Base-by-base conservation (phyloP, 495 filamentous ascomycete genomes). In the Podospora pseudoanserina region DNA sequence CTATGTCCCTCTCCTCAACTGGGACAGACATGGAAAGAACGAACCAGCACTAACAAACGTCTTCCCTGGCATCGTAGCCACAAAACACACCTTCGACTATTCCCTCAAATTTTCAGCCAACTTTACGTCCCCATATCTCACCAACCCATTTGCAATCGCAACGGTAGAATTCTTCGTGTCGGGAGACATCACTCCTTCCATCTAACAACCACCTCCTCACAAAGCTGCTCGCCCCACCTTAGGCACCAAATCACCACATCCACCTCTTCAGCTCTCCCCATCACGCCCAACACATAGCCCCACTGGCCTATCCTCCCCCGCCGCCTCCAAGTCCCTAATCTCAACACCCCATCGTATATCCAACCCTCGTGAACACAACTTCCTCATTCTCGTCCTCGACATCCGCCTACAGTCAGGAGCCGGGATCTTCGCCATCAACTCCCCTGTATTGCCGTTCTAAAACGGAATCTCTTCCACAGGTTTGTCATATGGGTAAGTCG, bases 381-480 rank as follows among this genome's bases (percentile, higher is more conserved):
- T 19, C 23, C 67, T 32, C 1, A 68, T 13, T 23, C 67, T 55
- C 13, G 62, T 65, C 15, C 62, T 44, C 5, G 67, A 68, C 4
- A 64, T 28, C 11, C 67, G 44, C 5, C 67, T 28, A 2, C 32
- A n/a, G 6, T 32, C 6, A 32, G 44, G 15, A 5, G 26, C 60
- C 54, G 60, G 18, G 27, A 53, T 53, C 5, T 20, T n/a, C 27
- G 64, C 32, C 4, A 49, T 58, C 15, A 68, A 11, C 32, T 64
- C 16, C 56, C 67, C 67, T 9, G 60, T 64, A 5, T 7, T 23
- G 18, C 61, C 67, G 20, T 68, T 58, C 32, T 68, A 68, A 30
- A 64, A 64, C 3, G 67, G 67, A 16, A 68, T 59, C 20, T 16
- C 7, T 28, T 68, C 67, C 18, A 59, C 27, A 18, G 32, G 61